Evolutionary conservation across 2,329 filamentous ascomycete species (phyloP).

Genomic region (Samsoniella hepiali): DNA sequence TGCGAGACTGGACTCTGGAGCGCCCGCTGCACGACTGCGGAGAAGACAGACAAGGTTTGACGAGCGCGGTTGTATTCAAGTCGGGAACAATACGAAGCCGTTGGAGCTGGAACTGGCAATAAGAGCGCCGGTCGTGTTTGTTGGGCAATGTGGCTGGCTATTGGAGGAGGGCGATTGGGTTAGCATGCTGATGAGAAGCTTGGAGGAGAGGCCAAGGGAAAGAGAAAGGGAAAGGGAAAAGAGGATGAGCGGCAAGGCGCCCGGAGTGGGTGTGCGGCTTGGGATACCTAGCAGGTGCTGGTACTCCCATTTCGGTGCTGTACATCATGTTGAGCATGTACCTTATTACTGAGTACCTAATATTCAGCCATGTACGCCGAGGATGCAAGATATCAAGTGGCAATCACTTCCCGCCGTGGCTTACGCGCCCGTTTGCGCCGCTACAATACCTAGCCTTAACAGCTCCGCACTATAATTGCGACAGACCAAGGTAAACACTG

Average conservation of each 20-base stretch:
- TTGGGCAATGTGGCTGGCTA: background rate
- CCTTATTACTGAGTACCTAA: background rate
- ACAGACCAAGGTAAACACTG: background rate
- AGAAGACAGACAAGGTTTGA: background rate
- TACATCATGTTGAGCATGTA: too few species aligned
- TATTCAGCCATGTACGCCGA: too few species aligned
- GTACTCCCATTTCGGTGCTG: too few species aligned
- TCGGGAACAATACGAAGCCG: background rate
- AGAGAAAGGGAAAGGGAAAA: background rate
- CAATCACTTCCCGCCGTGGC: background rate
- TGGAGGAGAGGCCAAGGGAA: background rate
- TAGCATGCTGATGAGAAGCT: background rate
- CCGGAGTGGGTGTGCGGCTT: background rate
- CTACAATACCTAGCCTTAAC: background rate
- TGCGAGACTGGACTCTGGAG: background rate
- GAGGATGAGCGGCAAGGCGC: background rate
- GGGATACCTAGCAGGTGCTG: background rate
- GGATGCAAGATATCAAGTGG: background rate
- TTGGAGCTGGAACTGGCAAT: background rate
- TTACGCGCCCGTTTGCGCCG: background rate
- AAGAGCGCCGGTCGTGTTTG: background rate
- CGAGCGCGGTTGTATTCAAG: background rate
- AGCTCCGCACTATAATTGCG: background rate
- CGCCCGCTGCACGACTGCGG: slow-evolving; percentile 6
- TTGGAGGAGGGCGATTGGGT: background rate